Conservation (phyloP, 257 asterid genomes). For the Solanum stenotomum region DNA sequence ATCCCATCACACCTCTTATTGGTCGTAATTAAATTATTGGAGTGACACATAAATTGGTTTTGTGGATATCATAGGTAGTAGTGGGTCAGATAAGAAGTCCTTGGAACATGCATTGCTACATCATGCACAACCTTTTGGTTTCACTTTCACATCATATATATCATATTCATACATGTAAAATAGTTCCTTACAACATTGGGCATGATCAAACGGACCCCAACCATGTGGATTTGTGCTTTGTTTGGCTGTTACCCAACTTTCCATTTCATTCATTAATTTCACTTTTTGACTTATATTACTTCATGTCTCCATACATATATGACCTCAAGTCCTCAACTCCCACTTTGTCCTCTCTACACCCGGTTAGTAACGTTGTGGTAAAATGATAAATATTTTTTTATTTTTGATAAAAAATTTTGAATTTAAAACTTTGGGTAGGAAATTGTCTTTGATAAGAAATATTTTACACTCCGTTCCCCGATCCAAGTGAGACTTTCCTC, state of each 20-base stretch:
- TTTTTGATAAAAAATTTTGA: too few species aligned
- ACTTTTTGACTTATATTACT: not conserved
- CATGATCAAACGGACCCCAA: not conserved
- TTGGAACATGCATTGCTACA: not conserved
- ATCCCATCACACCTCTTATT: too few species aligned
- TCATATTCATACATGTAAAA: not conserved
- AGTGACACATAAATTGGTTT: not conserved
- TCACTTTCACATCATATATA: not conserved
- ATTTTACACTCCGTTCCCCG: fast-evolving
- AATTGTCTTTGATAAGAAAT: too few species aligned
- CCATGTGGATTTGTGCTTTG: not conserved
- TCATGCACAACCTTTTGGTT: not conserved
- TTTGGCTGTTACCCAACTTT: not conserved
- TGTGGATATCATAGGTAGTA: not conserved
- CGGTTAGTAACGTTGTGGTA: too few species aligned
- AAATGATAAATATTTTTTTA: fast-evolving
- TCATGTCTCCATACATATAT: not conserved
- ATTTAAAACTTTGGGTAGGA: fast-evolving
- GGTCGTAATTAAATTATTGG: too few species aligned
- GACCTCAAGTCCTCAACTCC: not conserved
- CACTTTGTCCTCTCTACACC: not conserved
- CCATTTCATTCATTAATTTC: not conserved
- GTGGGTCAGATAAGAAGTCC: not conserved
- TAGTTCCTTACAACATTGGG: not conserved
- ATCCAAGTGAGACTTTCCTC: too few species aligned